Evolutionary conservation across 179 eudicot species (phyloP).

Genomic region (Actinidia arguta): DNA sequence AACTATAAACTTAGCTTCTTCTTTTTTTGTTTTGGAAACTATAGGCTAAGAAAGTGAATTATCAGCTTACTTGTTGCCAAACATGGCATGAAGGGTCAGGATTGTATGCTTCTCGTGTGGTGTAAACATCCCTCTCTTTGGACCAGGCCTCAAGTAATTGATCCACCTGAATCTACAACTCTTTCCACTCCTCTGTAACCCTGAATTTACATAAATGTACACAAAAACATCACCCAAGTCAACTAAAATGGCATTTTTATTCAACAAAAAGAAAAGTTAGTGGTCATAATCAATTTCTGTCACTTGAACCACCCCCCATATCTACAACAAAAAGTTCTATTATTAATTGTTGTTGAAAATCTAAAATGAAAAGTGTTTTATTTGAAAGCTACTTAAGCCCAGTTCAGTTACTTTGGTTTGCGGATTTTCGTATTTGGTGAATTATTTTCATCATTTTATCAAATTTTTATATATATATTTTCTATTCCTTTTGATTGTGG

Average conservation of each 20-base stretch:
- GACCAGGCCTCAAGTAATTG: constrained; percentile 87
- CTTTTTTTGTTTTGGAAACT: too few species aligned
- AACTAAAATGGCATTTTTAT: constrained; percentile 19
- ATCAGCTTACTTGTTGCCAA: constrained; percentile 87
- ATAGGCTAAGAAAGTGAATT: neutral
- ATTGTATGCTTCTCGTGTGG: constrained; percentile 67
- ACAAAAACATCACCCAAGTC: constrained; percentile 2
- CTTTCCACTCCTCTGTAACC: constrained; percentile 86
- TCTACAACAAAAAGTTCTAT: neutral
- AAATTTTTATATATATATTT: too few species aligned
- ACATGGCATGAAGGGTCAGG: constrained; percentile 58
- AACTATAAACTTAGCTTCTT: too few species aligned
- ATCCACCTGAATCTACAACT: constrained; percentile 97
- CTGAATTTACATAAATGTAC: constrained; percentile 40
- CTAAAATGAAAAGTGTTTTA: neutral
- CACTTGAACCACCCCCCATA: neutral
- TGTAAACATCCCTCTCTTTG: constrained; percentile 73
- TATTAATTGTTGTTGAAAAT: neutral
- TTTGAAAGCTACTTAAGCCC: too few species aligned
- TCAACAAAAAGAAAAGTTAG: neutral
- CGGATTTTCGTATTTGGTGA: too few species aligned
- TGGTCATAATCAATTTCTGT: constrained; percentile 1
- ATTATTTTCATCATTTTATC: too few species aligned
- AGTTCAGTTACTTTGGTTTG: too few species aligned
- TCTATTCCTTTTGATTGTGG: too few species aligned